Evolutionary conservation across 345 rosid species (phyloP), one percentile per base, ranked within the genome.

Genomic region (Bruguiera sexangula): DNA sequence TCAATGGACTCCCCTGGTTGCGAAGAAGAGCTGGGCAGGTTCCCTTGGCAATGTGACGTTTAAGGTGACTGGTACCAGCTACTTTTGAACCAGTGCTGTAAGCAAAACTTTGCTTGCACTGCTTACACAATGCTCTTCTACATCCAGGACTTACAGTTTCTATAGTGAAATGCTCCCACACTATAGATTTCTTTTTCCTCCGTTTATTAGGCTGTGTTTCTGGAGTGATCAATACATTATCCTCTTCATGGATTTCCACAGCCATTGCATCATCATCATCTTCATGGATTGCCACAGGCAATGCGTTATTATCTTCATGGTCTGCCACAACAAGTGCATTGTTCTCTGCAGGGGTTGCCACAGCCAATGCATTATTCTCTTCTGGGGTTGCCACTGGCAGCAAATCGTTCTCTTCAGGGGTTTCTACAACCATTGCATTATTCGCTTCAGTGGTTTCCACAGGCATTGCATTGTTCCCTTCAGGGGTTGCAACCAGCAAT

Each of bases 71-170:
- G 48, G 98, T 94, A 18, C 98, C 97, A 64, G 97, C 96, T 6
- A 94, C 98, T 77, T 94, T 91, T 1, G 89, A 78, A 65, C 98
- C 98, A 2, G 88, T 89, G 80, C 98, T 91, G 65, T 94, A 94
- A n/a, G 97, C 97, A 82, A 94, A 94, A 75, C 95, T 94, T 80
- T 91, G 96, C 70, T 87, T 94, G 89, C 98, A 94, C 66, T 83
- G 92, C 65, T 91, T 94, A 82, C 98, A 94, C 74, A 77, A 84
- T 39, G 96, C 98, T 70, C 98, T 85, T 79, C 95, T 86, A 77
- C 93, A 84, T 60, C 83, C 89, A 3, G 94, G 74, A 54, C 93
- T 81, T 0, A 92, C 89, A 1, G 63, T 68, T 78, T 91, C 89
- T 32, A 94, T 85, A 2, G 97, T 89, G 77, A 94, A 94, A 76